Evolutionary conservation across 768 basidiomycete genomes (phyloP).

Genomic region (Tylopilus plumbeoviolaceoides): DNA sequence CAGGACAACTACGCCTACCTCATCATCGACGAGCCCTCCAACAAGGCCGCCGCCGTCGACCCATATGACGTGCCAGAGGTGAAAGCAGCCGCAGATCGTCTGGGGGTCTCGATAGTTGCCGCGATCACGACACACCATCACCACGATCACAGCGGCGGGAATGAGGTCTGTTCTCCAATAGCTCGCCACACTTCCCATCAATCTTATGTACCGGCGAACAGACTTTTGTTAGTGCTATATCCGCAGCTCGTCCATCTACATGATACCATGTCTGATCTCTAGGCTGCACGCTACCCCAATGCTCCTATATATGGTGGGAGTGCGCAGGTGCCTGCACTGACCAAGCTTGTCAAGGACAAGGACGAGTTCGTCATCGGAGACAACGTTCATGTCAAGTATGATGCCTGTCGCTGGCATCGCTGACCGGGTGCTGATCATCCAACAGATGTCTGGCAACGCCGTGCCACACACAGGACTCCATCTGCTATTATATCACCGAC

Average conservation of each 20-base stretch:
- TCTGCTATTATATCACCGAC: slow-evolving; percentile 78
- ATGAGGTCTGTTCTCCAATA: slow-evolving; percentile 47
- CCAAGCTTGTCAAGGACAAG: slow-evolving; percentile 73
- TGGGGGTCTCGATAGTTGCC: slow-evolving; percentile 64
- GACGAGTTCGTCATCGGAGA: slow-evolving; percentile 75
- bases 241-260: not conserved
- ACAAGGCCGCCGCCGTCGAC: slow-evolving; percentile 75
- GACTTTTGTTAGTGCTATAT: slow-evolving; percentile 28
- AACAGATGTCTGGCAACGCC: slow-evolving; percentile 79
- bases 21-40: slow-evolving; percentile 63
- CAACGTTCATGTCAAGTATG: slow-evolving; percentile 56
- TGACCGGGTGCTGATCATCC: slow-evolving; percentile 2
- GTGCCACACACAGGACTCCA: slow-evolving; percentile 95
- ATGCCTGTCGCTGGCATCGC: slow-evolving; percentile 5
- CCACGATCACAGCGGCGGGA: slow-evolving; percentile 85
- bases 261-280: slow-evolving; percentile 21
- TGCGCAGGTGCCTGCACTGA: slow-evolving; percentile 58
- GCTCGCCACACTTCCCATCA: not conserved
- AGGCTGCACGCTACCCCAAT: slow-evolving; percentile 43
- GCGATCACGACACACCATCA: slow-evolving; percentile 92
- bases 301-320: slow-evolving; percentile 79
- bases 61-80: slow-evolving; percentile 75
- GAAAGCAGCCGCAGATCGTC: slow-evolving; percentile 52
- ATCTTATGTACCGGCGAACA: slow-evolving; percentile 14
- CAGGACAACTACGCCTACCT: slow-evolving; percentile 86